Base-by-base conservation (phyloP, 768 basidiomycete species). In the Amanita rimosa region DNA sequence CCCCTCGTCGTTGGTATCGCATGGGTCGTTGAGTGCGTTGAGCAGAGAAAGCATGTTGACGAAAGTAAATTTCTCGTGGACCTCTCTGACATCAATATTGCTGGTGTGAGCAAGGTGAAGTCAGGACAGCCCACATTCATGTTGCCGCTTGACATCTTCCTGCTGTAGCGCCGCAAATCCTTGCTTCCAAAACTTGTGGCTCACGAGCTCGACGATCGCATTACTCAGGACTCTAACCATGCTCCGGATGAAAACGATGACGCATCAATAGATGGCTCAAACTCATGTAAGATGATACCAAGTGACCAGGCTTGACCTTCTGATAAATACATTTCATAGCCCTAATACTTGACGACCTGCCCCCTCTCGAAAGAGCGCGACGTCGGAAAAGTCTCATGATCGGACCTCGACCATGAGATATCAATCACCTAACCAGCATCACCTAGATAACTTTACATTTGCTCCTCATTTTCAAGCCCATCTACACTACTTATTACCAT, bases 21-120 rank as follows among this genome's bases (percentile, higher is more conserved):
- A 14, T 93, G 91, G 91, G 85, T 94, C 4, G 85, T 92, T 2
- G 81, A 88, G 58, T 94, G 89, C 54, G 83, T 75, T 1, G 89
- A 92, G 56, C 76, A 80, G 53, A 71, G 74, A 39, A 62, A 62
- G 34, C 74, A 64, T 39, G 76, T 85, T 3, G 85, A 83, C 19
- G 90, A 90, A 59, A 62, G 67, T 3, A 72, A 66, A 38, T 86
- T 79, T 58, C 64, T 80, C 27, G 72, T 91, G 45, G 79, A 87
- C 57, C 64, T 89, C 3, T 79, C 78, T 16, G 69, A 63, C 17
- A 58, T 69, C 45, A 79, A 82, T 47, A 69, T 84, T 19, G 76
- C 76, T 3, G 79, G 81, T 16, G 68, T 64, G 6, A 73, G 72
- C 59, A 87, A 86, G 74, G 86, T 85, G 45, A 39, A 62, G 53